Evolutionary conservation across 306 rosid genomes (phyloP).

Genomic region (Rubus idaeus): DNA sequence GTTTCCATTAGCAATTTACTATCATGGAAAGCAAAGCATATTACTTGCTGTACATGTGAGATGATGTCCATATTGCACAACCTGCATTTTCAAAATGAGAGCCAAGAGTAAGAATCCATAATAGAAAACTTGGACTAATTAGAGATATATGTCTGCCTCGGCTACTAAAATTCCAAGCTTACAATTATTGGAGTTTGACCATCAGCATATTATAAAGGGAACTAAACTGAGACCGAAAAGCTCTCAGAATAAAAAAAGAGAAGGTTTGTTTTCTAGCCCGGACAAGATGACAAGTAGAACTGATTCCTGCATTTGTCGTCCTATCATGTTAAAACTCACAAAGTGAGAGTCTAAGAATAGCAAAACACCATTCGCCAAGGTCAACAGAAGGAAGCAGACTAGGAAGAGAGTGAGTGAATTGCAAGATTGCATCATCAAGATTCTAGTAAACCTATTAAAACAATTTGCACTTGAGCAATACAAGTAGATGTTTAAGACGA

Average conservation of each 20-base stretch:
- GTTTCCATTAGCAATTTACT: slow-evolving; percentile 98
- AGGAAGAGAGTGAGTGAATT: background rate
- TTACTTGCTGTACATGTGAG: slow-evolving; percentile 94
- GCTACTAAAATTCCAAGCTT: background rate
- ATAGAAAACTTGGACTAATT: background rate
- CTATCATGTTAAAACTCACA: background rate
- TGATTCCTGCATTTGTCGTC: background rate
- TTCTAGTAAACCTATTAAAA: background rate
- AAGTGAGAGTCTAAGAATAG: background rate
- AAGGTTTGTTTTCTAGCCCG: background rate
- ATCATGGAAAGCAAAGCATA: slow-evolving; percentile 98
- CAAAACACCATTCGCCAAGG: background rate
- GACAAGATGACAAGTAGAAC: background rate
- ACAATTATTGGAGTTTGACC: background rate
- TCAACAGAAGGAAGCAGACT: background rate
- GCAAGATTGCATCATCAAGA: slow-evolving; percentile 5
- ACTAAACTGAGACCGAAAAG: background rate
- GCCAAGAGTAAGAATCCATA: background rate
- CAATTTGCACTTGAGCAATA: background rate
- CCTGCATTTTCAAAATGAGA: slow-evolving; percentile 59
- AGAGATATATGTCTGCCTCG: background rate
- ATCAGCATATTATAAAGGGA: background rate
- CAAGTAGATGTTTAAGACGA: background rate
- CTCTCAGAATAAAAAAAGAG: background rate
- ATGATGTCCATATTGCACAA: slow-evolving; percentile 97